Evolutionary conservation across 305 asterid genomes (phyloP).

Genomic region (Stenogyne calaminthoides): DNA sequence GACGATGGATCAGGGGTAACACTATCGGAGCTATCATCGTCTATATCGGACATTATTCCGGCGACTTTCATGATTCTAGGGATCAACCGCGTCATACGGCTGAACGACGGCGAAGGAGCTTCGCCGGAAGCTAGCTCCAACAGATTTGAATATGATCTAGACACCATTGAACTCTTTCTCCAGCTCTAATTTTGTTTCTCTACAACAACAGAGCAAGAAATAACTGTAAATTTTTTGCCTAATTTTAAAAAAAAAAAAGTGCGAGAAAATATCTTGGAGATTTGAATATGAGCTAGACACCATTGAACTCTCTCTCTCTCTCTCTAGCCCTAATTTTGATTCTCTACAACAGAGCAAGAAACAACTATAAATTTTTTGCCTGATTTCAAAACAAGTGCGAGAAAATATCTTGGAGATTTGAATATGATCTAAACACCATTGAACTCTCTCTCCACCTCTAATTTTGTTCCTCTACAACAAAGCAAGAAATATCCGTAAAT

Average conservation of each 20-base stretch:
- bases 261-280: slow-evolving; percentile 37
- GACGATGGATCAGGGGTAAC: slow-evolving; percentile 70
- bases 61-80: slow-evolving; percentile 89
- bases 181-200: slow-evolving; percentile 12
- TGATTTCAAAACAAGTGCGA: too few species aligned
- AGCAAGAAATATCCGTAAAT: slow-evolving; percentile 17
- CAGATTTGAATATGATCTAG: slow-evolving; percentile 87
- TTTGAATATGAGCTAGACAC: not conserved
- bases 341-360: not conserved
- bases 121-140: slow-evolving; percentile 94
- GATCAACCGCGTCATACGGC: slow-evolving; percentile 63
- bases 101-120: slow-evolving; percentile 71
- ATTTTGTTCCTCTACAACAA: slow-evolving; percentile 16
- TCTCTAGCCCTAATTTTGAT: slow-evolving; percentile 5
- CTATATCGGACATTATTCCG: slow-evolving; percentile 83
- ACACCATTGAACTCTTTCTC: slow-evolving; percentile 47
- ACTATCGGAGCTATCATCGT: slow-evolving; percentile 72
- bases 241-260: not conserved
- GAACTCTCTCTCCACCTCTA: not conserved
- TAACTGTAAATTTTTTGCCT: slow-evolving; percentile 6
- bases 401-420: slow-evolving; percentile 55
- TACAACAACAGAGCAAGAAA: slow-evolving; percentile 25
- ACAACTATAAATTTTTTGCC: slow-evolving; percentile 10
- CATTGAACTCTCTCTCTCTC: not conserved
- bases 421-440: slow-evolving; percentile 91